These are phyloP conservation scores for Cornus florida DNA, from an alignment of 148 eudicot species.

Conservation along the genomic window DNA sequence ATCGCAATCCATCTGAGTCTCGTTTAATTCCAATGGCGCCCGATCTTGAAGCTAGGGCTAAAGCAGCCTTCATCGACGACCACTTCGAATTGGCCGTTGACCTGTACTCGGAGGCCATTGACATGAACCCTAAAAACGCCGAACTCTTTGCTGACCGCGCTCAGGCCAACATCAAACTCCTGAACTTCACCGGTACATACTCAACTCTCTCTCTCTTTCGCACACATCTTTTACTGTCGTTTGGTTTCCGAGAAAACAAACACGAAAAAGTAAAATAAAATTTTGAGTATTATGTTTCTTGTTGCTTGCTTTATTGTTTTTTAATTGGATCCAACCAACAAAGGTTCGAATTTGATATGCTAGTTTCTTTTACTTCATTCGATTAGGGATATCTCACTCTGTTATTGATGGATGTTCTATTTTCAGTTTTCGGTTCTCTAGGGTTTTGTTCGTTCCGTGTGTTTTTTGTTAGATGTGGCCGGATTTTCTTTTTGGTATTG, in stretches of 20 bases:
- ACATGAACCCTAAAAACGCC: constrained; percentile 53
- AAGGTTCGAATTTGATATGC: background rate
- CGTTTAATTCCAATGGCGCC: constrained; percentile 43
- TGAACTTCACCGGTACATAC: constrained; percentile 68
- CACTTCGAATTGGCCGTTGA: constrained; percentile 93
- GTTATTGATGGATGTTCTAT: background rate
- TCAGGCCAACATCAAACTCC: constrained; percentile 90
- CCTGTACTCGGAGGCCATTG: constrained; percentile 79
- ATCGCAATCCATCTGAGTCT: background rate
- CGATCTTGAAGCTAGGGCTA: constrained; percentile 70
- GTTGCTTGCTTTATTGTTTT: background rate
- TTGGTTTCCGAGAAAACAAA: background rate
- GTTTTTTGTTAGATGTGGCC: background rate
- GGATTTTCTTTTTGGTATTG: constrained; percentile 5
- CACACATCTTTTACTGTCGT: background rate
- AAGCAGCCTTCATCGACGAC: constrained; percentile 93
- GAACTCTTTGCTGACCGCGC: constrained; percentile 87
- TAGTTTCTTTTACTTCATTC: background rate
- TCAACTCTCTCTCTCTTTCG: background rate
- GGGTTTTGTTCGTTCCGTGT: background rate
- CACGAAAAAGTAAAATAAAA: background rate
- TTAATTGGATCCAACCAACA: background rate
- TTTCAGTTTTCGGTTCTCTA: background rate
- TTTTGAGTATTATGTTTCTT: background rate
- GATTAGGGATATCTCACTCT: background rate